Base-by-base conservation (phyloP, 139 green algal species). In the Chlorella sp. region DNA sequence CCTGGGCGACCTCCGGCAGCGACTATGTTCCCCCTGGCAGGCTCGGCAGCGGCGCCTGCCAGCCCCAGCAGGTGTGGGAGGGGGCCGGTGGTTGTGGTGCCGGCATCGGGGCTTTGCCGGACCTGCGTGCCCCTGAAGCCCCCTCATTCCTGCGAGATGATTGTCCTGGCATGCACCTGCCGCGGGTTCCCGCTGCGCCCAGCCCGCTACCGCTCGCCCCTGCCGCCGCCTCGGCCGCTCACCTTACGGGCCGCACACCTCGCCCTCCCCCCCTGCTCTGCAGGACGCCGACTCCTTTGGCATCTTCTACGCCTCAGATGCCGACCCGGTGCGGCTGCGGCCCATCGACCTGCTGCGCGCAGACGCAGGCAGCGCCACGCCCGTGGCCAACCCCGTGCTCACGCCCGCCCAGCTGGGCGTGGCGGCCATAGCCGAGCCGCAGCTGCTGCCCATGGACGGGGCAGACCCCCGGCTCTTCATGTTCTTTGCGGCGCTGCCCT, bases 341-440 rank as follows among this genome's bases (percentile, higher is more conserved):
- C 74, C 81, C 17, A 34, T 90, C 12, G 86, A 90, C 1, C 63
- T 81, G 44, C 25, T 75, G 17, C 55, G 62, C 18, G 30, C 60
- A 13, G 38, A 87, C 3, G 67, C 51, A 0, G 26, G 44, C 6
- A 34, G 18, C 47, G 81, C 82, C 16, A 78, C 79, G 86, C 81
- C 86, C 1, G n/a, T 87, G 9, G 81, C 72, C 36, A 90, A 90
- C 74, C 86, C 86, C n/a, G 74, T 90, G 39, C 38, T 85, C 4
- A 72, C 51, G 2, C 15, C 76, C 5, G 4, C 18, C 25, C 36
- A 73, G 36, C 76, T 75, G 36, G 56, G 47, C 38, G 56, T 84
- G 18, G 56, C 62, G 5, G 47, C 80, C 65, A 30, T 85, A 1
- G 39, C 65, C 21, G 0, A 51, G 23, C 80, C 80, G 47, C 32